phyloP scores from a whole-genome alignment of 2,329 filamentous ascomycete genomes.

The Penicillium sp. region DNA sequence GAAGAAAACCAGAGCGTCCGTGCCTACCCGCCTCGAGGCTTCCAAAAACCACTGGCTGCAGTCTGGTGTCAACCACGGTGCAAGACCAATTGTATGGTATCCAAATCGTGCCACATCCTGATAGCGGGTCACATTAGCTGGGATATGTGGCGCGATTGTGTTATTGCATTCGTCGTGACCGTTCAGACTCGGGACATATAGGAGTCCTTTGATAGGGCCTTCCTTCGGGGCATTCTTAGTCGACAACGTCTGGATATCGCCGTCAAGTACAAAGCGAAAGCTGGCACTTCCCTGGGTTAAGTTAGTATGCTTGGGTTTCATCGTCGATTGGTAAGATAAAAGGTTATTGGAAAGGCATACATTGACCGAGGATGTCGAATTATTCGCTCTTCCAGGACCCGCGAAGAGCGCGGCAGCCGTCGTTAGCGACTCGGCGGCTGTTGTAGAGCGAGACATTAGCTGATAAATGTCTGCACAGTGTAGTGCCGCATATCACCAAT shows the following conservation, averaged over 20 bases:
- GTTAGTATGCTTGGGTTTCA: background rate
- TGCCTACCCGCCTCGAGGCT: constrained; percentile 63
- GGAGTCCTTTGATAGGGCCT: constrained; percentile 72
- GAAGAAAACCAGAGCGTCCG: constrained; percentile 65
- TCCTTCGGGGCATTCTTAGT: constrained; percentile 67
- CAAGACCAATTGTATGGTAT: constrained; percentile 78
- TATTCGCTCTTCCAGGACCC: constrained; percentile 37
- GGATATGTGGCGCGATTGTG: constrained; percentile 68
- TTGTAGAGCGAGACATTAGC: constrained; percentile 26
- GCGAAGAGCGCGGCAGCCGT: constrained; percentile 43
- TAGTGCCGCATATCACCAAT: background rate
- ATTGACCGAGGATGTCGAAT: constrained; percentile 39
- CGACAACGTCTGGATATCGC: constrained; percentile 77
- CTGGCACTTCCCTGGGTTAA: constrained; percentile 34
- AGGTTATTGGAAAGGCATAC: constrained; percentile 32
- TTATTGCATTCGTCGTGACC: constrained; percentile 65
- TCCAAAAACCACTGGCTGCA: constrained; percentile 77
- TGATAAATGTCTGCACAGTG: background rate
- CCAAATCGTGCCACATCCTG: constrained; percentile 68
- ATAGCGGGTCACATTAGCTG: constrained; percentile 74
- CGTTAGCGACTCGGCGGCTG: constrained; percentile 33
- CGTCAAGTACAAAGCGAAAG: constrained; percentile 44
- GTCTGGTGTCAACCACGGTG: constrained; percentile 78
- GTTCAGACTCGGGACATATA: constrained; percentile 80
- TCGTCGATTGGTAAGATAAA: background rate